Evolutionary conservation across 768 basidiomycete genomes (phyloP).

Genomic region (Boletus eberwhitei): DNA sequence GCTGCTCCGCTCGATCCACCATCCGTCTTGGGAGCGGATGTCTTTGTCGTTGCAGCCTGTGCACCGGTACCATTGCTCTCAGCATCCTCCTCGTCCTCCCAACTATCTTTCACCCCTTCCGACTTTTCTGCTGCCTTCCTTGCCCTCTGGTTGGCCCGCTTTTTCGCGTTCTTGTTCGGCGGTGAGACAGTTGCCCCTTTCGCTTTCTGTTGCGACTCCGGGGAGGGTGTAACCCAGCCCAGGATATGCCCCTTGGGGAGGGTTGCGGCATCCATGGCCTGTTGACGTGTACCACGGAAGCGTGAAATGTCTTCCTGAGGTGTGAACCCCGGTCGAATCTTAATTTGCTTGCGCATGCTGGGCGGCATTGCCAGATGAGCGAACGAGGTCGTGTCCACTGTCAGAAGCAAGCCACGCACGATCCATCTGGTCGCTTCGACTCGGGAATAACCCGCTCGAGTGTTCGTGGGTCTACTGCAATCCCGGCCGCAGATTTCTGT

Average conservation of each 20-base stretch:
- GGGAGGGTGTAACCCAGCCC: slow-evolving; percentile 69
- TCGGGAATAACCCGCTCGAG: slow-evolving; percentile 87
- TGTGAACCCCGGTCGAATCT: slow-evolving; percentile 89
- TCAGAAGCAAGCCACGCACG: slow-evolving; percentile 44
- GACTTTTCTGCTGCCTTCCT: slow-evolving; percentile 55
- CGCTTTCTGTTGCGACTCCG: slow-evolving; percentile 33
- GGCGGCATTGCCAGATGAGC: slow-evolving; percentile 3
- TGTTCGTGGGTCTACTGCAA: slow-evolving; percentile 80
- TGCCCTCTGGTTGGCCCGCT: slow-evolving; percentile 76
- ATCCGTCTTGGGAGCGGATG: slow-evolving; percentile 24
- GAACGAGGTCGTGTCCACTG: slow-evolving; percentile 1
- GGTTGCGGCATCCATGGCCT: slow-evolving; percentile 60
- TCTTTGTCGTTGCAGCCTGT: slow-evolving; percentile 5
- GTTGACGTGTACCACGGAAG: slow-evolving; percentile 76
- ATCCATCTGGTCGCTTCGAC: slow-evolving; percentile 78
- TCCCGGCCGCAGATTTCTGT: slow-evolving; percentile 68
- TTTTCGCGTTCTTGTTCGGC: slow-evolving; percentile 77
- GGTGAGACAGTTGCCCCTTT: slow-evolving; percentile 34
- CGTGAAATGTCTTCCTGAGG: slow-evolving; percentile 92
- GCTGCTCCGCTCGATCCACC: neutral
- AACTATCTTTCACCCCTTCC: slow-evolving; percentile 65
- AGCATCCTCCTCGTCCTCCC: slow-evolving; percentile 72
- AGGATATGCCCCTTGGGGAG: slow-evolving; percentile 79
- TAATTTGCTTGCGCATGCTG: slow-evolving; percentile 84
- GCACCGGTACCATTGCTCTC: slow-evolving; percentile 19